Conservation (phyloP, 768 basidiomycete genomes). For the Paxillus rubicundulus region DNA sequence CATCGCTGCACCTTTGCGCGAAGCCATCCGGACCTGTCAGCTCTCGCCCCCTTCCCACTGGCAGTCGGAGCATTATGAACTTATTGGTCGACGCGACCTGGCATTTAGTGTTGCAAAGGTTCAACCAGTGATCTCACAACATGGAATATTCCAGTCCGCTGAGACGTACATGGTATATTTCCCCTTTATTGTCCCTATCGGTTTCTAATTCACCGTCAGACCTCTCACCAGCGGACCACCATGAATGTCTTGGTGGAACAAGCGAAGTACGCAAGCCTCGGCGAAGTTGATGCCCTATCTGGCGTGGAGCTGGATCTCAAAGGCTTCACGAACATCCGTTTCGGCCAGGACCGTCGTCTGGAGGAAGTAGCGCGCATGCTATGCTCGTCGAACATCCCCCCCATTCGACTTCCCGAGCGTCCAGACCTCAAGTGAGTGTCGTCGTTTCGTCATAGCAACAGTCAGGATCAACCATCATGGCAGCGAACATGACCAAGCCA, state of each 20-base stretch:
- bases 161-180: slow-evolving; percentile 32
- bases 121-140: slow-evolving; percentile 30
- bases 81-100: slow-evolving; percentile 31
- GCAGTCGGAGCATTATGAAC: slow-evolving; percentile 44
- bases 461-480: background rate
- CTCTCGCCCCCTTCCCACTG: slow-evolving; percentile 72
- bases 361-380: slow-evolving; percentile 92
- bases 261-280: slow-evolving; percentile 48
- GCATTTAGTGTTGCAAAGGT: slow-evolving; percentile 32
- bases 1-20: slow-evolving; percentile 73
- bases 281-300: slow-evolving; percentile 57
- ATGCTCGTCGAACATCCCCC: slow-evolving; percentile 70
- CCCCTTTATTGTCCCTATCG: background rate
- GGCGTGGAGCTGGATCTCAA: slow-evolving; percentile 73
- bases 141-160: slow-evolving; percentile 29
- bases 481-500: slow-evolving; percentile 85
- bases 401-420: slow-evolving; percentile 64
- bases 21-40: slow-evolving; percentile 84
- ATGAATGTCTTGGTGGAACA: slow-evolving; percentile 51
- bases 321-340: slow-evolving; percentile 80
- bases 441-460: background rate
- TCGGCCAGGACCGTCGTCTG: slow-evolving; percentile 84
- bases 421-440: slow-evolving; percentile 64
- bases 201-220: slow-evolving; percentile 38
- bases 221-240: slow-evolving; percentile 46